Evolutionary conservation across 306 rosid species (phyloP).

Genomic region (Lagenaria siceraria): DNA sequence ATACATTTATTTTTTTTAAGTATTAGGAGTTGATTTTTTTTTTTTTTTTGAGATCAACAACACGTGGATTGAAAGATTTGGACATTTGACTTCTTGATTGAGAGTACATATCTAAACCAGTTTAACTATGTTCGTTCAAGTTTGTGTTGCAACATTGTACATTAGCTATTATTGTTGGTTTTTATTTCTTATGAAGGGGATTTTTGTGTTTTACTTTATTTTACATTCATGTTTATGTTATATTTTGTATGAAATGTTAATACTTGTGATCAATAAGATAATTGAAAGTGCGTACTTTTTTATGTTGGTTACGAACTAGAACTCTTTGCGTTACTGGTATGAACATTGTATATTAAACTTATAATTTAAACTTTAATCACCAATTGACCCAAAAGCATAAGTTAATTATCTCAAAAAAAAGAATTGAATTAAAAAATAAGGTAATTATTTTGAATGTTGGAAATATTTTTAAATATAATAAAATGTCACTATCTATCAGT

Average conservation of each 20-base stretch:
- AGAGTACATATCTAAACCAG: no score
- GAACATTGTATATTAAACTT: not conserved
- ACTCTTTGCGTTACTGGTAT: not conserved
- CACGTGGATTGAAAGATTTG: no score
- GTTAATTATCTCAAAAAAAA: no score
- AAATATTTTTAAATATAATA: no score
- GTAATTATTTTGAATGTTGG: no score
- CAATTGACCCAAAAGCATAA: no score
- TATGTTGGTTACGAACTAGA: not conserved
- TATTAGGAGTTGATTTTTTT: no score
- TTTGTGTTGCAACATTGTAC: not conserved
- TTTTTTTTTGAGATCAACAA: no score
- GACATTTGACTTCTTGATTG: no score
- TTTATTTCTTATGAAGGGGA: not conserved
- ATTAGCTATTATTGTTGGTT: not conserved
- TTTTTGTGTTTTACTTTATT: not conserved
- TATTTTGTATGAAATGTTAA: not conserved
- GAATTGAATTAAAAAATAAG: no score
- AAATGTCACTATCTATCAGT: no score
- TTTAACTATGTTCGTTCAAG: not conserved
- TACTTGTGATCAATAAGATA: not conserved
- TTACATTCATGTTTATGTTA: not conserved
- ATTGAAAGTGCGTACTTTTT: not conserved
- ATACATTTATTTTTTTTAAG: not conserved
- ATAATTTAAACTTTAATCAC: no score